Base-by-base conservation (phyloP, 2,329 filamentous ascomycete species). In the Penicillium sp. region DNA sequence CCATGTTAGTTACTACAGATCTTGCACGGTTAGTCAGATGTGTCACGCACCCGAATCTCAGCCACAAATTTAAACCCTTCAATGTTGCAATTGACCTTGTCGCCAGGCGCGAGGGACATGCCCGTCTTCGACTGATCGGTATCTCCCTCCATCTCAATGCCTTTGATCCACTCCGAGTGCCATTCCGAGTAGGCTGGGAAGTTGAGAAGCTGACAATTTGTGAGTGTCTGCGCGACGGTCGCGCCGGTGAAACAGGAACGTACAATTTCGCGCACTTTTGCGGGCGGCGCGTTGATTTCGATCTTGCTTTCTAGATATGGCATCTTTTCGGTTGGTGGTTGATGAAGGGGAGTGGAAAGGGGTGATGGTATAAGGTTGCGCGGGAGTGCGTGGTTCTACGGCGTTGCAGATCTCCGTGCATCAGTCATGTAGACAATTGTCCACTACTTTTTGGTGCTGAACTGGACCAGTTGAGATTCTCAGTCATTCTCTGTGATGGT, bases 201-300 rank as follows among this genome's bases (percentile, higher is more conserved):
- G 30, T 56, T 42, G 18, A 57, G 52, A 3, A 55, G 37, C 53
- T 57, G 17, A 23, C 20, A 9, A 23, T 14, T 18, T 1, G 28
- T 25, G 11, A 16, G 12, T 37, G 6, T 17, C 23, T 33, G 14
- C 30, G 28, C 17, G n/a, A 14, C 26, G 20, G 18, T 39, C 27
- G 30, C 23, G 17, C 37, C 6, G 15, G 17, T 16, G 13, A 22
- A 16, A 15, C 8, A 10, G 14, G 5, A 11, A 51, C 47, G 14
- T 51, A 57, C 54, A 18, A 54, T 40, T 22, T 55, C 52, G n/a
- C 53, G 54, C 43, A 55, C 54, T 35, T 50, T 56, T 2, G 50
- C 31, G 10, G 53, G 53, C 4, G 52, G 42, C 3, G 49, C 53
- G 12, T 44, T 47, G 13, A 54, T 55, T 22, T 57, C 49, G 5